A percentile compares a stretch with the other conserved stretches of the same genome.
Evolutionary conservation across 108 stramenopile genomes (phyloP).

Genomic region (Mediolabrus comicus): DNA sequence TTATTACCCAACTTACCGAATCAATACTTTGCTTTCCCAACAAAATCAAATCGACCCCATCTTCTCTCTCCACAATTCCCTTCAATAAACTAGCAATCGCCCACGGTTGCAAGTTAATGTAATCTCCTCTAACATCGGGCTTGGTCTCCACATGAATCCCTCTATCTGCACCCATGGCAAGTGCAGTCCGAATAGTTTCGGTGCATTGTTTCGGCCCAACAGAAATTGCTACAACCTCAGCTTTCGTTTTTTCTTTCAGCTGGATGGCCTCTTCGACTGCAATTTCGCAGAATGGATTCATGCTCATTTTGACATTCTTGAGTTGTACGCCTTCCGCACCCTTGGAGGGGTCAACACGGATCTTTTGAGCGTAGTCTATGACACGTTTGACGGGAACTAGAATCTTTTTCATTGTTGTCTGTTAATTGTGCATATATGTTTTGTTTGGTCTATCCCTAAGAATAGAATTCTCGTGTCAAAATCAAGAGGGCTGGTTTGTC

Average conservation of each 20-base stretch:
- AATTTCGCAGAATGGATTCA: conserved; percentile 99
- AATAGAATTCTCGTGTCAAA: too few species aligned
- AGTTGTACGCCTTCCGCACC: conserved; percentile 80
- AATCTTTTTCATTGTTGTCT: conserved; percentile 54
- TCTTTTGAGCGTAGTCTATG: conserved; percentile 99
- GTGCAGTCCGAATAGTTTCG: conserved; percentile 92
- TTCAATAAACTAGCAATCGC: conserved; percentile 88
- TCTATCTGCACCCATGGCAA: conserved; percentile 89
- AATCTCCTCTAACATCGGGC: conserved; percentile 88
- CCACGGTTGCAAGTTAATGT: conserved; percentile 94
- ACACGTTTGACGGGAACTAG: conserved; percentile 98
- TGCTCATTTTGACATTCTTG: conserved; percentile 97
- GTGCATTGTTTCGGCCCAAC: conserved; percentile 97
- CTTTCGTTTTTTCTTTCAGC: conserved; percentile 74
- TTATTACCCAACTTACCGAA: conserved; percentile 62
- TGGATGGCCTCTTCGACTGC: conserved; percentile 97
- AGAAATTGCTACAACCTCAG: conserved; percentile 93
- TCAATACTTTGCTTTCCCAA: conserved; percentile 99
- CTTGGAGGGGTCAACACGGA: conserved; percentile 93
- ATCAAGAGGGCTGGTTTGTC: too few species aligned
- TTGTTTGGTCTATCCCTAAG: background rate
- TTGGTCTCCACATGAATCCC: conserved; percentile 92
- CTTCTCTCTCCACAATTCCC: conserved; percentile 87
- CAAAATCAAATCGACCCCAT: conserved; percentile 82
- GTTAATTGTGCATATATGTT: background rate